Evolutionary conservation across 257 asterid species (phyloP).

Genomic region (Nicotiana tabacum): DNA sequence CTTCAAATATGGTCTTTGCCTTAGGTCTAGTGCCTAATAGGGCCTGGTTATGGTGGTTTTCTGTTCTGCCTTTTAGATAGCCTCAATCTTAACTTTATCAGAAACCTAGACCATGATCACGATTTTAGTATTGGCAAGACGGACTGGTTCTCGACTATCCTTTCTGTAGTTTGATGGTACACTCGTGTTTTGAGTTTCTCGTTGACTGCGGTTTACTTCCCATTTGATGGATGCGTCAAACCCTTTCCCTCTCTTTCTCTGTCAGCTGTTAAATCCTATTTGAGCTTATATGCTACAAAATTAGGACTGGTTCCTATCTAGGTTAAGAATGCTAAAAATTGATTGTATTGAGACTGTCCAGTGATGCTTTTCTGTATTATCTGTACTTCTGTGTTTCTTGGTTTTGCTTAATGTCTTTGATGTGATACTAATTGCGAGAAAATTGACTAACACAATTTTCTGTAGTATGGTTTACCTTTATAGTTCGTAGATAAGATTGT

Average conservation of each 20-base stretch:
- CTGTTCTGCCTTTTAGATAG: neutral
- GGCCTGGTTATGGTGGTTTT: neutral
- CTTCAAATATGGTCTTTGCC: neutral
- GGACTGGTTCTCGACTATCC: neutral
- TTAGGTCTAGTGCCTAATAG: neutral
- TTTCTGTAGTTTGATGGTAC: neutral
- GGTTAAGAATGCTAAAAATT: neutral
- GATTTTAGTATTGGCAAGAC: neutral
- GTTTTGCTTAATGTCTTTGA: conserved; percentile 2
- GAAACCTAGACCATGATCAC: neutral
- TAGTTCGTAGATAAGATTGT: neutral
- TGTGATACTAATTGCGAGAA: neutral
- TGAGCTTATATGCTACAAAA: neutral
- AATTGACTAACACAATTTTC: neutral
- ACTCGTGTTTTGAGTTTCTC: neutral
- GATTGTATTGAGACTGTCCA: neutral
- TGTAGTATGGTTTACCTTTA: neutral
- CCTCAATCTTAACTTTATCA: neutral
- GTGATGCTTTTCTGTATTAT: neutral
- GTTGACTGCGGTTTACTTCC: neutral
- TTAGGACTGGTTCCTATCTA: neutral
- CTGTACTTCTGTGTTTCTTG: neutral
- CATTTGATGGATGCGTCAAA: neutral
- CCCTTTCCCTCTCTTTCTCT: neutral
- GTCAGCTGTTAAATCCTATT: neutral